Evolutionary conservation across 768 basidiomycete species (phyloP).

Genomic region (Suillus ampliporus): DNA sequence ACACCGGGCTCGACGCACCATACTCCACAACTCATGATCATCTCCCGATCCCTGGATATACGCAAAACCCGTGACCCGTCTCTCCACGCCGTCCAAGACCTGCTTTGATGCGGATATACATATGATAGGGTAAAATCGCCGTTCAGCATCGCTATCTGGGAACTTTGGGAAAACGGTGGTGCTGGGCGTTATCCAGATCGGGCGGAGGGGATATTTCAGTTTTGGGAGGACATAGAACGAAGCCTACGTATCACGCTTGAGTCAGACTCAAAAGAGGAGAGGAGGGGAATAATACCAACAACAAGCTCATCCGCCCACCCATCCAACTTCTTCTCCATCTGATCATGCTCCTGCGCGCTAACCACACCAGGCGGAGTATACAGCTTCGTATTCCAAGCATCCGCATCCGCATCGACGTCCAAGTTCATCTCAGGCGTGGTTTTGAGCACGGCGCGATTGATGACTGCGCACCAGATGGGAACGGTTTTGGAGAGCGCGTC

Average conservation of each 20-base stretch:
- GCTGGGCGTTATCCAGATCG: conserved; percentile 87
- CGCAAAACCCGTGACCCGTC: conserved; percentile 70
- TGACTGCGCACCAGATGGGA: conserved; percentile 92
- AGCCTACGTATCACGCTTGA: conserved; percentile 44
- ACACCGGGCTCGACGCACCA: conserved; percentile 47
- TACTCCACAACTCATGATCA: conserved; percentile 91
- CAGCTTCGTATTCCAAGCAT: conserved; percentile 60
- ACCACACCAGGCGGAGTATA: conserved; percentile 76
- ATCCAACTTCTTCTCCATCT: conserved; percentile 71
- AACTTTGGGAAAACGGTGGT: conserved; percentile 56
- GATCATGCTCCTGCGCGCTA: conserved; percentile 76
- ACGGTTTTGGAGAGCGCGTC: conserved; percentile 94
- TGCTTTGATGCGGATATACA: conserved; percentile 88
- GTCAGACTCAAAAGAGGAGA: neutral
- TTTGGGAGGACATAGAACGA: conserved; percentile 75
- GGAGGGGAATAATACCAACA: conserved; percentile 47
- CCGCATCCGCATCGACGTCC: conserved; percentile 8
- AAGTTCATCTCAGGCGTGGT: conserved; percentile 3
- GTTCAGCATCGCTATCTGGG: conserved; percentile 11
- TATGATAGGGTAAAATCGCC: conserved; percentile 69
- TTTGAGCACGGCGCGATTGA: conserved; percentile 66
- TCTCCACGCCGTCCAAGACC: conserved; percentile 61
- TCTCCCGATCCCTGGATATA: conserved; percentile 96
- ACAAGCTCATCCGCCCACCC: conserved; percentile 72
- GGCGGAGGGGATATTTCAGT: conserved; percentile 71